These are phyloP conservation scores for Caloboletus inedulis DNA, from an alignment of 1,284 basidiomycete genomes.

Conservation along the genomic window DNA sequence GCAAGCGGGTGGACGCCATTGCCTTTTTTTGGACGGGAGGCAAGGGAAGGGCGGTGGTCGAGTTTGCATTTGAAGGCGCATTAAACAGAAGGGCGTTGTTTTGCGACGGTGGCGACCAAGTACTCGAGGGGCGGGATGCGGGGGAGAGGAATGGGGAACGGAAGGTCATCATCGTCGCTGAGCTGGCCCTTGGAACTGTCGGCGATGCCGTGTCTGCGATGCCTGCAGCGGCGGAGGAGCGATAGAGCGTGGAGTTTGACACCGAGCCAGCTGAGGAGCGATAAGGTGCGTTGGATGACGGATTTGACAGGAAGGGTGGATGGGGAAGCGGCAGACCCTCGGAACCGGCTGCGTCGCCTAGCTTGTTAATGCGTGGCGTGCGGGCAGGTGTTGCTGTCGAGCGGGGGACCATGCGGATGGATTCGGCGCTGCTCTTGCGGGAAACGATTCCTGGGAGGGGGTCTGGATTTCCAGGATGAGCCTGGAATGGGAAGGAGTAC, in stretches of 20 bases:
- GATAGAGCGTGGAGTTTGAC: conserved; percentile 28
- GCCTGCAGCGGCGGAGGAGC: conserved; percentile 27
- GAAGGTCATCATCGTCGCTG: conserved; percentile 50
- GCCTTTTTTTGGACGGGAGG: conserved; percentile 43
- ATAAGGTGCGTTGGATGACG: conserved; percentile 40
- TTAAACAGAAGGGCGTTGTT: conserved; percentile 27
- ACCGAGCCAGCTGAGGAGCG: conserved; percentile 25
- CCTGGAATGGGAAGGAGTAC: conserved; percentile 54
- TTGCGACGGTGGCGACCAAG: conserved; percentile 54
- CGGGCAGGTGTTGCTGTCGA: conserved; percentile 8
- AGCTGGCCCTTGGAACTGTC: conserved; percentile 38
- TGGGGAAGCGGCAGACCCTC: conserved; percentile 40
- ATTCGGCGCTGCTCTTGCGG: conserved; percentile 36
- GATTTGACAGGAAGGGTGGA: conserved; percentile 50
- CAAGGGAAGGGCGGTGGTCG: conserved; percentile 33
- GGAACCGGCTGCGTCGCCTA: conserved; percentile 26
- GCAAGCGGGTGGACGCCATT: conserved; percentile 47
- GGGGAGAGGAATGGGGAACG: conserved; percentile 67
- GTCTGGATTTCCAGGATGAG: conserved; percentile 62
- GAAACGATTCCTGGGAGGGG: conserved; percentile 40
- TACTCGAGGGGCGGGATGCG: conserved; percentile 56
- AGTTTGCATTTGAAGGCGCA: conserved; percentile 34
- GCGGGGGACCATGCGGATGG: conserved; percentile 30
- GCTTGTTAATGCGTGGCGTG: conserved; percentile 9
- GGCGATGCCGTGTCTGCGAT: conserved; percentile 10